Evolutionary conservation across 2,329 filamentous ascomycete genomes (phyloP), one percentile per base, ranked within the genome.

Genomic region (Stachybotrys echinatus): DNA sequence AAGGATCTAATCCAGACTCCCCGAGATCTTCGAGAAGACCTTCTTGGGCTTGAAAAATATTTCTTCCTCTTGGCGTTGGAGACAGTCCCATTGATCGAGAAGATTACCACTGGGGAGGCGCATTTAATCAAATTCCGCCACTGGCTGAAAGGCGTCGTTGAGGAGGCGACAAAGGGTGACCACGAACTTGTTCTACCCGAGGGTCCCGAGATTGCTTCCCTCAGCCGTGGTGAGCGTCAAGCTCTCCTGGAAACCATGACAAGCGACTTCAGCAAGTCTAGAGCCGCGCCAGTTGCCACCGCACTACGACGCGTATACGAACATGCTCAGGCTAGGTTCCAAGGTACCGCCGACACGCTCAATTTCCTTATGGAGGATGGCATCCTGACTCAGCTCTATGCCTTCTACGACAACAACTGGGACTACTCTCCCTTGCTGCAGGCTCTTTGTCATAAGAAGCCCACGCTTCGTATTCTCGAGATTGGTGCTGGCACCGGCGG

Each of bases 401-500:
- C 23, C 44, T 31, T 46, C 44, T 31, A 34, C 23, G 27, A 37
- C 18, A 45, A 31, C 27, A 31, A 31, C 27, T 31, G 27, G 27
- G 27, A 31, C 12, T 31, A 31, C 27, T 31, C 27, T 31, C 27
- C 27, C 6, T 46, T 46, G 21, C n/a, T 46, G 14, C 22, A 37
- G 23, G 22, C 27, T 12, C 44, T 46, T 17, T n/a, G 23, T 21
- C 44, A 46, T 23, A 34, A 18, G 12, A 31, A 46, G 21, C n/a
- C 18, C 12, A 46, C 12, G 22, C 23, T 46, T 5, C 44, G 44
- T 3, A 31, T 46, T 23, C 12, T 46, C 8, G 44, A 46, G 23
- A 37, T 46, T 34, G 44, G 44, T n/a, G 44, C 44, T n/a, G 39
- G 47, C 22, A 37, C 38, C n/a, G 38, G 47, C n/a, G 47, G 44